Evolutionary conservation across 495 filamentous ascomycete species (phyloP).

Genomic region (Penicillium argentinense): DNA sequence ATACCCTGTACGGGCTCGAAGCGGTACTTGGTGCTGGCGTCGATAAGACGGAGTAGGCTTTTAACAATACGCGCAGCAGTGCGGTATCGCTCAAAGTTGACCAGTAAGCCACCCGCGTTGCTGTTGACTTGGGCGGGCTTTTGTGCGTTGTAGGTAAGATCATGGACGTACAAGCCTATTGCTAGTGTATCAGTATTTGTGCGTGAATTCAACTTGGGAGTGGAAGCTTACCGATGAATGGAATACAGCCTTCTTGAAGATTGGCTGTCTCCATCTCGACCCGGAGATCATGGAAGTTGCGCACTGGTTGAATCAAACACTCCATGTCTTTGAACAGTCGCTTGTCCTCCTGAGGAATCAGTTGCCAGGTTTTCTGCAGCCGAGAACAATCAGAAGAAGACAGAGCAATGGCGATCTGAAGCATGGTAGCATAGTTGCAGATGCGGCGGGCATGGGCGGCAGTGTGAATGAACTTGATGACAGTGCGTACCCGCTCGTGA

Average conservation of each 20-base stretch:
- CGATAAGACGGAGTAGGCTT: slow-evolving; percentile 81
- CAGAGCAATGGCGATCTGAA: slow-evolving; percentile 88
- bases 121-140: slow-evolving; percentile 69
- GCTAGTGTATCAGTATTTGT: slow-evolving; percentile 3
- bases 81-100: slow-evolving; percentile 95
- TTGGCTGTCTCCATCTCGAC: slow-evolving; percentile 85
- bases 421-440: slow-evolving; percentile 96
- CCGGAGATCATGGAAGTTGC: slow-evolving; percentile 88
- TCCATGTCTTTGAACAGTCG: slow-evolving; percentile 79
- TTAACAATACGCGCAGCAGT: slow-evolving; percentile 92
- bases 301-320: slow-evolving; percentile 76
- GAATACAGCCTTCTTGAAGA: slow-evolving; percentile 85
- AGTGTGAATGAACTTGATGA: slow-evolving; percentile 91
- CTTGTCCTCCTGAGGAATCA: slow-evolving; percentile 69
- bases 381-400: slow-evolving; percentile 78
- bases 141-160: slow-evolving; percentile 94
- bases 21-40: slow-evolving; percentile 85
- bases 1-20: slow-evolving; percentile 85
- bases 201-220: neutral
- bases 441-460: slow-evolving; percentile 80
- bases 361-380: slow-evolving; percentile 76
- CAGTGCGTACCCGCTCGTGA: slow-evolving; percentile 77
- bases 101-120: slow-evolving; percentile 63
- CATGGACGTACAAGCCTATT: slow-evolving; percentile 81
- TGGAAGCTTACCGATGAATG: slow-evolving; percentile 76